Conservation (phyloP, 768 basidiomycete species). For the Tulasnella sp. region DNA sequence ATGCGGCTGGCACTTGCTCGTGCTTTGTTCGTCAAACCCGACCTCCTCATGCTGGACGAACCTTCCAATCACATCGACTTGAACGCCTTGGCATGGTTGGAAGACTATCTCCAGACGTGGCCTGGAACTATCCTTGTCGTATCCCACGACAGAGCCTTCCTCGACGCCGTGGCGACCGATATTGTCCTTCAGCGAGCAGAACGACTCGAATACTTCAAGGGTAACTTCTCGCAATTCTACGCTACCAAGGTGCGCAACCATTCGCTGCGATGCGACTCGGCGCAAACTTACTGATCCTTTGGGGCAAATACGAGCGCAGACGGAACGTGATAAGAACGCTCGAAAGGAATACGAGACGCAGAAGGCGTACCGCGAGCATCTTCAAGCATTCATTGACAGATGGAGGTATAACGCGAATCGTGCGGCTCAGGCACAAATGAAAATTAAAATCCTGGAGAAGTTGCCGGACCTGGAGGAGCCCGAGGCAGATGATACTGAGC, state of each 20-base stretch:
- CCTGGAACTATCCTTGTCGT: conserved; percentile 87
- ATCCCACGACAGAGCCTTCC: conserved; percentile 95
- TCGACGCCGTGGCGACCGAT: conserved; percentile 96
- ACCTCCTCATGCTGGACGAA: conserved; percentile 57
- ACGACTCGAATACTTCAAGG: conserved; percentile 96
- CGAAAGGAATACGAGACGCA: conserved; percentile 95
- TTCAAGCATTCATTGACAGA: conserved; percentile 96
- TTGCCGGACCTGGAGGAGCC: conserved; percentile 91
- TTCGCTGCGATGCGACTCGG: neutral
- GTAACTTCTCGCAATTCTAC: conserved; percentile 99
- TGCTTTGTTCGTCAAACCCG: conserved; percentile 88
- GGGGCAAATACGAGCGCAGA: conserved; percentile 48
- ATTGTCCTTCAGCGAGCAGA: conserved; percentile 95
- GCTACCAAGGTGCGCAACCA: conserved; percentile 44
- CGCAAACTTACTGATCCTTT: neutral
- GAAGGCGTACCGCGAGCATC: conserved; percentile 88
- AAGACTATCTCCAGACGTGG: conserved; percentile 97
- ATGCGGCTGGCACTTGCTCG: conserved; percentile 96
- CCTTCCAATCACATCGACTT: conserved; percentile 95
- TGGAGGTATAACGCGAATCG: conserved; percentile 98
- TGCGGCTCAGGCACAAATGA: conserved; percentile 81
- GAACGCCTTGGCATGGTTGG: conserved; percentile 95
- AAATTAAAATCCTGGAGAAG: conserved; percentile 76
- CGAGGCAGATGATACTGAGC: conserved; percentile 87
- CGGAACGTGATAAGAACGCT: conserved; percentile 86